A percentile compares a stretch with the other conserved stretches of the same genome.
Evolutionary conservation across 176 grass and related monocot species (phyloP).

Genomic region (Oryza longistaminata): DNA sequence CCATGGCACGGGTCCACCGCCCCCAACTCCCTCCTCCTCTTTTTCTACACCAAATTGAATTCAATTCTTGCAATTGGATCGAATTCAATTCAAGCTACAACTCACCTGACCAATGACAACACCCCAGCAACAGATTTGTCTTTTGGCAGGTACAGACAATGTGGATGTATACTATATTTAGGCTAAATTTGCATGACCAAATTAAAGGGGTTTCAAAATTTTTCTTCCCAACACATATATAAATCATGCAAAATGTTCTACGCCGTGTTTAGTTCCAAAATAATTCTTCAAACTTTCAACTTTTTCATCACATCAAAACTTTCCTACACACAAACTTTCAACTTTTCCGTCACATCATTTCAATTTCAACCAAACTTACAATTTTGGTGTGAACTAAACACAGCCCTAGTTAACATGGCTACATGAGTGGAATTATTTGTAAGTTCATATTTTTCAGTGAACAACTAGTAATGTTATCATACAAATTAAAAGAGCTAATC

Average conservation of each 20-base stretch:
- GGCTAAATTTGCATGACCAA: background rate
- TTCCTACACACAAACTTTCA: too few relatives aligned
- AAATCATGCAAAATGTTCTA: background rate
- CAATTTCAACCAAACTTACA: too few relatives aligned
- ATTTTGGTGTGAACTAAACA: too few relatives aligned
- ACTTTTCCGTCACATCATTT: too few relatives aligned
- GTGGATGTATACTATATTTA: background rate
- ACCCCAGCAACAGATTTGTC: background rate
- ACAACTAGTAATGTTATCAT: background rate
- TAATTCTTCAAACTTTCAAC: too few relatives aligned
- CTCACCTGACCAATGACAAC: background rate
- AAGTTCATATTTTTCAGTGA: background rate
- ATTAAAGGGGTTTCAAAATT: background rate
- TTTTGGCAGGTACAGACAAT: background rate
- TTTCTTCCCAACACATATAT: background rate
- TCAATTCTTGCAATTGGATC: conserved; percentile 18
- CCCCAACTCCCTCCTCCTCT: conserved; percentile 15
- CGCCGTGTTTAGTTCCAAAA: too few relatives aligned
- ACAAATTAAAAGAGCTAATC: background rate
- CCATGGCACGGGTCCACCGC: conserved; percentile 46
- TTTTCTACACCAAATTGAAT: conserved; percentile 31
- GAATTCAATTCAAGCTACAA: background rate
- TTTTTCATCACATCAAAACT: too few relatives aligned
- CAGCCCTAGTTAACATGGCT: background rate
- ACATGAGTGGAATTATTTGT: background rate